Conservation (phyloP, 345 rosid species). For the Sapria himalayana region DNA sequence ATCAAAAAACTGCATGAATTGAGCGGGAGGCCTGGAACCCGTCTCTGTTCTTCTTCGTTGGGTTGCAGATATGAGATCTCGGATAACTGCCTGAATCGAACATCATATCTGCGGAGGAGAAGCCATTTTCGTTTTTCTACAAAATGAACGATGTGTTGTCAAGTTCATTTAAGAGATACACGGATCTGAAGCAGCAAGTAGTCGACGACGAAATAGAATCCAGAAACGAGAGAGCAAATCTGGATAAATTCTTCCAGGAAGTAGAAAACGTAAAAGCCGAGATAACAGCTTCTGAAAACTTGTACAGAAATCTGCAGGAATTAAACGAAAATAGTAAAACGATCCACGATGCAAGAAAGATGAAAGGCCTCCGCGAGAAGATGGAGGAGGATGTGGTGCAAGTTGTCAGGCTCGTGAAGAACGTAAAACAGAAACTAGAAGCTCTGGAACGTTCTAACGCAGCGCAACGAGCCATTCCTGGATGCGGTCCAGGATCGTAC, state of each 20-base stretch:
- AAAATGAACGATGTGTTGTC: conserved; percentile 77
- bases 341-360: conserved; percentile 35
- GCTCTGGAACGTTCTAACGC: conserved; percentile 49
- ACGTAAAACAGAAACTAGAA: conserved; percentile 50
- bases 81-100: no score
- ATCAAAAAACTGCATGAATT: no score
- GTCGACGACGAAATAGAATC: conserved; percentile 42
- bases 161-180: conserved; percentile 53
- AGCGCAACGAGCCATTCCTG: conserved; percentile 29
- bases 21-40: no score
- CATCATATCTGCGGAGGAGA: no score
- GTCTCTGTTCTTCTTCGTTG: no score
- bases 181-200: conserved; percentile 42
- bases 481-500: conserved; percentile 69
- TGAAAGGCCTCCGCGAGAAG: conserved; percentile 32
- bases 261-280: conserved; percentile 57
- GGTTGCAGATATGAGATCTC: no score
- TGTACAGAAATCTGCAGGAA: conserved; percentile 45
- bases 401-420: conserved; percentile 44
- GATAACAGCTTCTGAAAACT: conserved; percentile 30
- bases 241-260: conserved; percentile 63
- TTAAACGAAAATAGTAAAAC: conserved; percentile 56
- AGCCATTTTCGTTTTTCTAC: no score
- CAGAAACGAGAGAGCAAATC: conserved; percentile 33
- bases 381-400: conserved; percentile 48